A percentile compares a stretch with the other conserved stretches of the same genome.
phyloP scores from a whole-genome alignment of 1,284 basidiomycete genomes.

The Coniferiporia sulphurascens region DNA sequence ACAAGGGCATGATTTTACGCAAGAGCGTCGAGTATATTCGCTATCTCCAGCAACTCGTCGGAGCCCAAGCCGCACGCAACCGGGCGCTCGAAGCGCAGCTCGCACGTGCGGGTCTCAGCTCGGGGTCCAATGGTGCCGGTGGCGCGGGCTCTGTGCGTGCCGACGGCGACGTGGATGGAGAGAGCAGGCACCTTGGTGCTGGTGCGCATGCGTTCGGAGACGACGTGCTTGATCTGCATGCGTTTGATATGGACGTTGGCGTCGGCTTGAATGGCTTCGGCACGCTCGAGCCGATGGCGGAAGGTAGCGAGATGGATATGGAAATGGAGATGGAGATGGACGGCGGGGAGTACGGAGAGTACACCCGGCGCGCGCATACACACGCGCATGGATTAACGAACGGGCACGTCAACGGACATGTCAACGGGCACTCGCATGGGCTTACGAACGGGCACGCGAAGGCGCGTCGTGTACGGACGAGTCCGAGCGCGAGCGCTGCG shows the following conservation, averaged over 20 bases:
- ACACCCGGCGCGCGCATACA: constrained; percentile 19
- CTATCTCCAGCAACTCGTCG: constrained; percentile 81
- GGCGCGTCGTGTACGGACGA: constrained; percentile 42
- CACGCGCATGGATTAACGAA: too few relatives aligned
- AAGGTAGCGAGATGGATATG: constrained; percentile 21
- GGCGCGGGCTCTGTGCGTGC: neutral
- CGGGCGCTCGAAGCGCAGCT: constrained; percentile 70
- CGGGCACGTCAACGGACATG: constrained; percentile 19
- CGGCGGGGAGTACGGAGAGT: constrained; percentile 21
- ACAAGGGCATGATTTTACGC: constrained; percentile 85
- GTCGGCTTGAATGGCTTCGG: neutral
- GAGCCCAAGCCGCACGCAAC: constrained; percentile 69
- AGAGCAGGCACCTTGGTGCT: neutral
- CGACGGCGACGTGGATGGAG: neutral
- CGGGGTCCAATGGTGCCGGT: constrained; percentile 24
- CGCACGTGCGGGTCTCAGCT: constrained; percentile 24
- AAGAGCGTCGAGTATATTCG: constrained; percentile 88
- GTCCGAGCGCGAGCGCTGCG: constrained; percentile 4
- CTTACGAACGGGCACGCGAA: constrained; percentile 63
- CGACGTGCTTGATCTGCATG: constrained; percentile 18
- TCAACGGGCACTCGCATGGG: constrained; percentile 17
- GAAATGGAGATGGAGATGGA: constrained; percentile 23
- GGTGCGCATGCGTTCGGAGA: constrained; percentile 20
- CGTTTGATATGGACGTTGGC: constrained; percentile 15
- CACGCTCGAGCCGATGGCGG: constrained; percentile 18